A percentile compares a stretch with the other conserved stretches of the same genome.
Evolutionary conservation across 2,329 filamentous ascomycete species (phyloP).

Genomic region (Aspergillus aculeatus): DNA sequence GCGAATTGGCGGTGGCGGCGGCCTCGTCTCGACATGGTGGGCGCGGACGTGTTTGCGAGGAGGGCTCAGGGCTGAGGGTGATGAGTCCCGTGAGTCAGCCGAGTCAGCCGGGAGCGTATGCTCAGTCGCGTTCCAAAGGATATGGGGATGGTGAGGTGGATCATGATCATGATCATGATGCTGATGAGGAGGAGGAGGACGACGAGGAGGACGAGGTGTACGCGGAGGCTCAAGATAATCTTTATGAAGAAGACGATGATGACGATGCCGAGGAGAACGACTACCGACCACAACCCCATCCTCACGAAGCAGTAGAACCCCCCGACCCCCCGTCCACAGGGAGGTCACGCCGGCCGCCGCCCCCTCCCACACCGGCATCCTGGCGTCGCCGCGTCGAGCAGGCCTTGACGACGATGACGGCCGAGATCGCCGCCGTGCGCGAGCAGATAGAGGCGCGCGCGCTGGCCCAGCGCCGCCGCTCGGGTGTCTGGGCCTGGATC

Average conservation of each 20-base stretch:
- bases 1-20: background rate
- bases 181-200: slow-evolving; percentile 24
- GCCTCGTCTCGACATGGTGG: background rate
- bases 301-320: slow-evolving; percentile 14
- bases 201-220: slow-evolving; percentile 41
- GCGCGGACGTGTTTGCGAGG: background rate
- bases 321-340: background rate
- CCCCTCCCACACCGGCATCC: slow-evolving; percentile 34
- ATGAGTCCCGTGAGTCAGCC: slow-evolving; percentile 69
- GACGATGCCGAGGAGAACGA: slow-evolving; percentile 8
- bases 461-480: slow-evolving; percentile 66
- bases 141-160: slow-evolving; percentile 42
- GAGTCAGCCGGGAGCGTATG: slow-evolving; percentile 54
- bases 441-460: slow-evolving; percentile 82
- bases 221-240: slow-evolving; percentile 35
- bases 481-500: slow-evolving; percentile 67
- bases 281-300: slow-evolving; percentile 1
- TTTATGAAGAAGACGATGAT: slow-evolving; percentile 28
- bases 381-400: slow-evolving; percentile 84
- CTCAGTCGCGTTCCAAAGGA: slow-evolving; percentile 1
- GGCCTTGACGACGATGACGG: slow-evolving; percentile 82
- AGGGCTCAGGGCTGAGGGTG: slow-evolving; percentile 61
- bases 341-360: slow-evolving; percentile 12
- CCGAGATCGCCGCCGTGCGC: slow-evolving; percentile 85
- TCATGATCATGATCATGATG: slow-evolving; percentile 33